Evolutionary conservation across 2,329 filamentous ascomycete species (phyloP).

Genomic region (Scytalidium sp.): DNA sequence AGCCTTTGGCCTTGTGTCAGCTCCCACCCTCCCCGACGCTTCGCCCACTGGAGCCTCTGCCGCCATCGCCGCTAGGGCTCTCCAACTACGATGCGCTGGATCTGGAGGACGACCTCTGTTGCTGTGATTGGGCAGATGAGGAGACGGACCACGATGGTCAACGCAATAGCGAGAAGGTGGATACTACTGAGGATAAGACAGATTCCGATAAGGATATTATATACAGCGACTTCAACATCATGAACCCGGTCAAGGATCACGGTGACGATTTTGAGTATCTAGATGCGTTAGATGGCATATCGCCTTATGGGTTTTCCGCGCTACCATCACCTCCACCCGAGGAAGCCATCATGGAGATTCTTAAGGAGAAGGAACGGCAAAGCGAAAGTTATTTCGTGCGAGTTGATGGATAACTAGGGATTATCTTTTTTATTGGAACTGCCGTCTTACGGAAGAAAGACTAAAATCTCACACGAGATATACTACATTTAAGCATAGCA

Average conservation of each 20-base stretch:
- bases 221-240: conserved; percentile 31
- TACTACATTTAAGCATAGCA: too few relatives aligned
- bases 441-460: too few relatives aligned
- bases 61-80: conserved; percentile 28
- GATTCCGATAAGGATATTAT: conserved; percentile 15
- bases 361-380: conserved; percentile 22
- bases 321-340: conserved; percentile 21
- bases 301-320: conserved; percentile 20
- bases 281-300: conserved; percentile 29
- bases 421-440: too few relatives aligned
- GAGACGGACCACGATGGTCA: conserved; percentile 14
- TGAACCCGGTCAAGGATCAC: conserved; percentile 20
- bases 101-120: conserved; percentile 24
- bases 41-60: conserved; percentile 22
- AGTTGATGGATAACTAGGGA: conserved; percentile 25
- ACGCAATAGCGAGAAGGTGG: not conserved
- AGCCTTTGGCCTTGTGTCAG: conserved; percentile 19
- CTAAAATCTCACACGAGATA: too few relatives aligned
- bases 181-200: conserved; percentile 1
- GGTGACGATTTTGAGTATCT: conserved; percentile 28
- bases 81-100: conserved; percentile 32
- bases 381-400: conserved; percentile 22
- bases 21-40: conserved; percentile 20
- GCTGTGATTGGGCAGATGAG: conserved; percentile 4
- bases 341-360: conserved; percentile 24